phyloP scores from a whole-genome alignment of 1,284 basidiomycete species.

The Cryptococcus floricola region DNA sequence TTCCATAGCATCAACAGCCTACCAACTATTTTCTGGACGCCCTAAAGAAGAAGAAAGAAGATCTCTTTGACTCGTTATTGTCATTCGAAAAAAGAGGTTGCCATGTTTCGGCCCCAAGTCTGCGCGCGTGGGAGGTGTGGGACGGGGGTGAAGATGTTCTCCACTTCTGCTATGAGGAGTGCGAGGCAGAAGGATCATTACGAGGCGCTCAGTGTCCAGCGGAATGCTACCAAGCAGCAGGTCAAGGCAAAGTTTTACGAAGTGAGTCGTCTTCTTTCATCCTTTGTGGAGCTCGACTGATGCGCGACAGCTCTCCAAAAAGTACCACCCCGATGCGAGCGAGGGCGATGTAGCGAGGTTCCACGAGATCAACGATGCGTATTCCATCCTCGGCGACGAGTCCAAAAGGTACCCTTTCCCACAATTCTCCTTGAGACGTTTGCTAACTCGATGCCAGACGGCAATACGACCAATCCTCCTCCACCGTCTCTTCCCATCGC shows the following conservation, averaged over 20 bases:
- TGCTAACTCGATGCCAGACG: conserved; percentile 14
- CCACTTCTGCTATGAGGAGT: background rate
- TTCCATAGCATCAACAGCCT: no score
- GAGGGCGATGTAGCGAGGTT: conserved; percentile 40
- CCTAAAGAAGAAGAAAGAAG: no score
- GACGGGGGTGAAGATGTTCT: no score
- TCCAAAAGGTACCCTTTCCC: conserved; percentile 26
- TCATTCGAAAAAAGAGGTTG: no score
- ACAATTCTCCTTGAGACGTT: background rate
- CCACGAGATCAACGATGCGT: conserved; percentile 47
- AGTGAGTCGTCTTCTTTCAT: conserved; percentile 29
- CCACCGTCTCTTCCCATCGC: conserved; percentile 8
- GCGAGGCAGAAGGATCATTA: conserved; percentile 33
- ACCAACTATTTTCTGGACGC: no score
- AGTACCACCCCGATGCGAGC: conserved; percentile 49
- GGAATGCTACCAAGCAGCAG: conserved; percentile 46
- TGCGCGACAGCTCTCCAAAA: conserved; percentile 46
- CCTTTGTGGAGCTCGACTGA: background rate
- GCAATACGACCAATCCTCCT: conserved; percentile 23
- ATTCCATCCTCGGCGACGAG: conserved; percentile 43
- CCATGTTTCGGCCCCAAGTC: no score
- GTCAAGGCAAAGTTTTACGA: conserved; percentile 51
- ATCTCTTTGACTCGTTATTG: no score
- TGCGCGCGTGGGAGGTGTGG: no score
- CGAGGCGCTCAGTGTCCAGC: conserved; percentile 38